Evolutionary conservation across 768 basidiomycete species (phyloP), one percentile per base, ranked within the genome.

Genomic region (Auricularia heimuer): DNA sequence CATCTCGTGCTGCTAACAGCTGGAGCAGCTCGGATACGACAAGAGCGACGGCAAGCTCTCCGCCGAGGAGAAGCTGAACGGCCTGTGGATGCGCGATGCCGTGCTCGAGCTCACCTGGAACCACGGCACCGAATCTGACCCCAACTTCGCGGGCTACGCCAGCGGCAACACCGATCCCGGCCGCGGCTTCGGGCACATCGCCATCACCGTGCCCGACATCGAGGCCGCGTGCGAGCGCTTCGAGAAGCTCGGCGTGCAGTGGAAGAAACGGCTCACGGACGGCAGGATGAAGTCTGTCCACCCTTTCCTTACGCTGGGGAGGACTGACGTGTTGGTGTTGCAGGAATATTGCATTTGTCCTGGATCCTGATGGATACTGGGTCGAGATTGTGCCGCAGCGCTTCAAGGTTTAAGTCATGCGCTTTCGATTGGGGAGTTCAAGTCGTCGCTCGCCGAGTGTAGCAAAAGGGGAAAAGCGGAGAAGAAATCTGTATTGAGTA

Each of bases 101-200:
- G 29, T 39, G 34, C 24, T 61, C 33, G 35, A 39, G 34, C 16
- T 61, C 51, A 16, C 62, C 47, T 51, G 47, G 47, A 51, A 51
- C 47, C 47, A 51, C 47, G 47, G 94, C 64, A 92, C 92, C 65
- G 96, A 98, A 77, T 78, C 76, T 64, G 89, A 95, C 73, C 70
- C 85, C 62, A 76, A 75, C 67, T 94, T 94, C 80, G 74, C 85
- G 69, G 94, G 92, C 42, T 98, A 97, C 74, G 81, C 85, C 10
- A 88, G 75, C 70, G 96, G 96, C 1, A 99, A 99, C 77, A 73
- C 83, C 3, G 94, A 95, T 3, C 89, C 90, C 3, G 86, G 88
- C 35, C 80, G 80, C 64, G 84, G 78, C 10, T 66, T 69, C 61
- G 71, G 69, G 39, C 62, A 66, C 64, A 67, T 67, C 35, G 54